phyloP scores from a whole-genome alignment of 495 filamentous ascomycete species.

The Achaetomiella virescens region DNA sequence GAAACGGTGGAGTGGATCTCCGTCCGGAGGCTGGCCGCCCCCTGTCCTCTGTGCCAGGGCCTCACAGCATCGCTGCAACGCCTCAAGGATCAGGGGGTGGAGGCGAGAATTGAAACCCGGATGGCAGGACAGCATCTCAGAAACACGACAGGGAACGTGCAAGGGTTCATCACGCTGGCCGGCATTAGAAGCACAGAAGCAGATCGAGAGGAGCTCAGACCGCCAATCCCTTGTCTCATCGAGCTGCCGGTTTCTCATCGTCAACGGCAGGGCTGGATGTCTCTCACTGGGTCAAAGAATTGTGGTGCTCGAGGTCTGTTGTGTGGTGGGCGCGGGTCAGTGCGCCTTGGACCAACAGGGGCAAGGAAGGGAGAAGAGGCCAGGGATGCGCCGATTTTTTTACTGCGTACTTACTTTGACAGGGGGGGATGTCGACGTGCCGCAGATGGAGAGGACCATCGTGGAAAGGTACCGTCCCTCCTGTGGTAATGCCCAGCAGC shows the following conservation, averaged over 20 bases:
- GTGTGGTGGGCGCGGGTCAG: constrained; percentile 20
- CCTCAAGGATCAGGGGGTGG: constrained; percentile 1
- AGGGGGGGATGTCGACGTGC: constrained; percentile 3
- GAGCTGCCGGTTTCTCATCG: constrained; percentile 13
- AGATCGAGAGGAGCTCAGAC: constrained; percentile 19
- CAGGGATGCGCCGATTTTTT: constrained; percentile 5
- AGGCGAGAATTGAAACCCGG: background rate
- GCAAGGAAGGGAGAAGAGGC: background rate
- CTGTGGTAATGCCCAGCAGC: background rate
- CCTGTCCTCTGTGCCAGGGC: background rate
- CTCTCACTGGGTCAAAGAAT: constrained; percentile 8
- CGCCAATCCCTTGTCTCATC: constrained; percentile 18
- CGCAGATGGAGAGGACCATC: background rate
- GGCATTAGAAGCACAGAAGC: background rate
- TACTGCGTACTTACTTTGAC: background rate
- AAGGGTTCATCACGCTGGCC: constrained; percentile 1
- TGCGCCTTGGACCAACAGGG: constrained; percentile 18
- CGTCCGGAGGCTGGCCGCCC: background rate
- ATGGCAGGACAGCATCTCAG: background rate
- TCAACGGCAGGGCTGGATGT: constrained; percentile 24
- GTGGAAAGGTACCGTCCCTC: too few relatives aligned
- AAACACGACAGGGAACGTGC: background rate
- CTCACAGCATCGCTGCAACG: background rate
- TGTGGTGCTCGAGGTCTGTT: constrained; percentile 13
- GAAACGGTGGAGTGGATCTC: constrained; percentile 9